Base-by-base conservation (phyloP, 805 yeast genomes). In the Yamadazyma philogaea region DNA sequence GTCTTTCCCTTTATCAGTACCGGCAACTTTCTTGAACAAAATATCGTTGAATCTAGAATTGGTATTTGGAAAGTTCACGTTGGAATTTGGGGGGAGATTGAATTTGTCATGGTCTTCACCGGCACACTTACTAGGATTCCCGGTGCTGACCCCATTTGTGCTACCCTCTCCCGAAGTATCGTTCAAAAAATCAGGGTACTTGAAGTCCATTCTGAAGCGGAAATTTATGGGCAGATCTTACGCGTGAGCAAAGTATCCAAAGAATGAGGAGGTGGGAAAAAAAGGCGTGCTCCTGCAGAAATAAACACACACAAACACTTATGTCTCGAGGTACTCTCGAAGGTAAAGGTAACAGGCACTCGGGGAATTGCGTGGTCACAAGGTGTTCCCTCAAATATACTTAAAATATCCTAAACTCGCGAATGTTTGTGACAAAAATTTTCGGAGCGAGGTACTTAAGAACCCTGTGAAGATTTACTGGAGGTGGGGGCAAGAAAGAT, bases 101-200 rank as follows among this genome's bases (percentile, higher is more conserved):
- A 48, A 45, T 30, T 42, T 38, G 15, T 45, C 45, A 7, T 33
- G 18, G 5, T 39, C 43, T 8, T 33, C 43, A 15, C 21, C 16
- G 7, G 21, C 12, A 5, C 28, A n/a, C n/a, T n/a, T n/a, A n/a
- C n/a, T n/a, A n/a, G n/a, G 6, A 10, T 4, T 4, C 10, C 28
- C 28, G 12, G 28, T 7, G 12, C 28, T 7, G 10, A n/a, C 4
- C 3, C 28, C 28, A 7, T 24, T 24, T 24, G 28, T 24, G 6
- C 28, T 20, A 16, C 40, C 20, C 18, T 12, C 30, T 3, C 27
- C 19, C 28, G 33, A 18, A 17, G 24, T 10, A n/a, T 20, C 20
- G 16, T 47, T 43, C 47, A 66, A 55, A 47, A 66, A 64, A 39
- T 66, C 67, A 34, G 70, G 69, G 51, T 64, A 63, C 38, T 63